Base-by-base conservation (phyloP, 2,329 filamentous ascomycete genomes). In the Sarocladiaceae sp. region DNA sequence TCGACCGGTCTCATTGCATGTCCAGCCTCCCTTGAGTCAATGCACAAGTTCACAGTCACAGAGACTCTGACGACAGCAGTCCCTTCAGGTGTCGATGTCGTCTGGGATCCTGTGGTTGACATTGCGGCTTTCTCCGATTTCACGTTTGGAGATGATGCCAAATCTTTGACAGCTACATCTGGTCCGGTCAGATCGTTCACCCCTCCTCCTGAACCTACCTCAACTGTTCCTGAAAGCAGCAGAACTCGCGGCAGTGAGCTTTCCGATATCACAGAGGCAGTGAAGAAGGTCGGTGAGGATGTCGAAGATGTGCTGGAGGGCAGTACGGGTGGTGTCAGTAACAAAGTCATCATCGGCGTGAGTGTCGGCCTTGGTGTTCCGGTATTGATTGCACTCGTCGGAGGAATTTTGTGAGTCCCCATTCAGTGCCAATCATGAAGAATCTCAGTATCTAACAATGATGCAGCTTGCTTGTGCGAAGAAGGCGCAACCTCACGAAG, bases 21-120 rank as follows among this genome's bases (percentile, higher is more conserved):
- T 54, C 80, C 80, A 0, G 70, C 62, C 1, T 78, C 76, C 0
- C 64, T 75, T 13, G 78, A 80, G 58, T 71, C 62, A 13, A 75
- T 77, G 0, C 65, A 66, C 1, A 69, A 69, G n/a, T 63, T 63
- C 2, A 66, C 64, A 0, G 68, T 62, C 0, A 74, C 68, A 0
- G 63, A 62, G n/a, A 78, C 74, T 0, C 57, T 36, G 15, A 36
- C 33, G 33, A 36, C 8, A n/a, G 33, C 15, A 8, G 33, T 36
- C 7, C 8, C 7, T 5, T 36, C 33, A 8, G 33, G 33, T 5
- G 33, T 17, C 6, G 33, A 36, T 5, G 33, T 36, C 6, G 33
- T 10, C 6, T 36, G 33, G 33, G 33, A 36, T 36, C 5, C 15
- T n/a, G 15, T 68, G 4, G 68, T 63, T 0, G 58, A 56, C 0